These are phyloP conservation scores for Rubia tinctorum DNA, from an alignment of 305 asterid genomes.

Conservation along the genomic window DNA sequence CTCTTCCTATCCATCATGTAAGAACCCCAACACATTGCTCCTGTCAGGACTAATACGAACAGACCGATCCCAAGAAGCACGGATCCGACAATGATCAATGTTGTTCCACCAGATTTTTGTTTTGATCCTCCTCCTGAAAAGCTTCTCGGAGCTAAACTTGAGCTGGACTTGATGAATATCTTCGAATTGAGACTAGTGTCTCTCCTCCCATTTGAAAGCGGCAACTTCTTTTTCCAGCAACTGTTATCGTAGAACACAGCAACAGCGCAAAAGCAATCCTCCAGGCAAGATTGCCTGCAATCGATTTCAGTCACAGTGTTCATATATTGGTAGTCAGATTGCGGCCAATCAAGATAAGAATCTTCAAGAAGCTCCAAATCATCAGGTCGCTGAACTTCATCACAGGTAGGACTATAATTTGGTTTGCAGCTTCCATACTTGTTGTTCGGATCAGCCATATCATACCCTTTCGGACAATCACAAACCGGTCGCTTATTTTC, in stretches of 20 bases:
- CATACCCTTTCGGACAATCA: slow-evolving; percentile 41
- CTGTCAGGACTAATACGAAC: slow-evolving; percentile 26
- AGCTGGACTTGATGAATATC: slow-evolving; percentile 43
- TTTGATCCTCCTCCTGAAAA: slow-evolving; percentile 10
- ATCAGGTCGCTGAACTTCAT: slow-evolving; percentile 14
- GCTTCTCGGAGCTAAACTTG: slow-evolving; percentile 18
- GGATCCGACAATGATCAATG: slow-evolving; percentile 27
- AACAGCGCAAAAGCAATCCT: slow-evolving; percentile 48
- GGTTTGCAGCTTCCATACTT: slow-evolving; percentile 39
- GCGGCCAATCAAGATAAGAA: slow-evolving; percentile 16
- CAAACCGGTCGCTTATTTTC: slow-evolving; percentile 27
- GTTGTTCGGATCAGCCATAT: slow-evolving; percentile 36
- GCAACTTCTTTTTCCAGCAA: slow-evolving; percentile 65
- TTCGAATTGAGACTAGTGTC: slow-evolving; percentile 4
- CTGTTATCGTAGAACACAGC: slow-evolving; percentile 22
- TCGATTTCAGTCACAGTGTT: slow-evolving; percentile 1
- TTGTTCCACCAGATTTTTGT: slow-evolving; percentile 13
- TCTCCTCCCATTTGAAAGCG: slow-evolving; percentile 47
- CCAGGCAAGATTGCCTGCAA: slow-evolving; percentile 27
- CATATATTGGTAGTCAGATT: background rate
- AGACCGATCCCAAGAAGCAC: slow-evolving; percentile 51
- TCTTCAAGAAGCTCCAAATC: slow-evolving; percentile 5
- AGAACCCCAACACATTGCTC: slow-evolving; percentile 26
- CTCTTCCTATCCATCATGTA: slow-evolving; percentile 28
- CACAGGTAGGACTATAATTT: slow-evolving; percentile 26